Base-by-base conservation (phyloP, 768 basidiomycete genomes). In the Leccinum disarticulatum region DNA sequence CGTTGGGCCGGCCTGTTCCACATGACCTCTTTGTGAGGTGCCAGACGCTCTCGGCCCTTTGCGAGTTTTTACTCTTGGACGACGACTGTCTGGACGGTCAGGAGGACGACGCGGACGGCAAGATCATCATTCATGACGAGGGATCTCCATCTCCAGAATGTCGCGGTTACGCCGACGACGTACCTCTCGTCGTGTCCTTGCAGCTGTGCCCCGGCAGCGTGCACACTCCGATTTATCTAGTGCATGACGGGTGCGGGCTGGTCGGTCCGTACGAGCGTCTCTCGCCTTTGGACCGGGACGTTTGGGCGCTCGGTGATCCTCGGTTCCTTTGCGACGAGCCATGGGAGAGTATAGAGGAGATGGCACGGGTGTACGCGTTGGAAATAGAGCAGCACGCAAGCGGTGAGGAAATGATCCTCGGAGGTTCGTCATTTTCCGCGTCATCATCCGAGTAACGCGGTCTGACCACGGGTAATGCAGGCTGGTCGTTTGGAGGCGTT, bases 401-500 rank as follows among this genome's bases (percentile, higher is more conserved):
- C 6, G 79, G 75, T 4, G 74, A 77, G 1, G 14, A 41, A 4
- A 63, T 87, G 15, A 69, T 87, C 0, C 66, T 90, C 3, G 87
- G 88, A 69, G 88, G 88, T 86, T 61, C 55, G 78, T 58, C 43
- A 2, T 11, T 19, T n/a, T 28, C 25, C 33, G 25, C 17, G 6
- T 55, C 11, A 4, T 0, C 25, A 5, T 50, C 1, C 5, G n/a
- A 25, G 22, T 55, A 25, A 19, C 6, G 60, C 22, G 0, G 4
- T 30, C 46, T 60, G 6, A 58, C 33, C 2, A 25, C 8, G 10
- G 2, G 36, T 6, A 3, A 19, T 31, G 2, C 56, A 90, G 89
- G 89, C 0, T 91, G 88, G 88, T 91, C 89, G 3, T 88, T 91
- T 62, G 89, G 89, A 13, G 89, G 88, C 2, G 83, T 89, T 4